Conservation (phyloP, 345 rosid species). For the Erysimum cheiranthoides region DNA sequence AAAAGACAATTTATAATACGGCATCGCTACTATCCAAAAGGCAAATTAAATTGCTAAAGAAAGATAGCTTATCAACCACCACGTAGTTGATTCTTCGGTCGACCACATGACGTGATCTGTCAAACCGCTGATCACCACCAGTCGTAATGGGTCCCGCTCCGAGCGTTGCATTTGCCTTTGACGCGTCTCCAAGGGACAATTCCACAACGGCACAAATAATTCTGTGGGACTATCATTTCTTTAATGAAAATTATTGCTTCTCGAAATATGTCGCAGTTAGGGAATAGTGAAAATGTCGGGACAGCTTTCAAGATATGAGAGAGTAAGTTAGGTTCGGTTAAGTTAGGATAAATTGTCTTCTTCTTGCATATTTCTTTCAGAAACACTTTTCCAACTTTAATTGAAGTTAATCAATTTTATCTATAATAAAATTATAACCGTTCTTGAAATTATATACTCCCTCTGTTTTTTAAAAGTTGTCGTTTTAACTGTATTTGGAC, state of each 20-base stretch:
- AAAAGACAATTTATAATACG: slow-evolving; percentile 28
- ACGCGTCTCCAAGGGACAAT: slow-evolving; percentile 39
- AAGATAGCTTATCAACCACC: slow-evolving; percentile 47
- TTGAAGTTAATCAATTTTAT: neutral
- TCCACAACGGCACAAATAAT: slow-evolving; percentile 26
- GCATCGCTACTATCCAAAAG: slow-evolving; percentile 36
- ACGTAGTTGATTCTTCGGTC: slow-evolving; percentile 41
- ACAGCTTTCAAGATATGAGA: slow-evolving; percentile 12
- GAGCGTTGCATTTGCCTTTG: slow-evolving; percentile 28
- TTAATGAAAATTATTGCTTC: neutral
- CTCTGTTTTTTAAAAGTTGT: too few relatives aligned
- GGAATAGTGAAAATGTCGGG: slow-evolving; percentile 18
- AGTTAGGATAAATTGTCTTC: neutral
- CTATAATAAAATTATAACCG: neutral
- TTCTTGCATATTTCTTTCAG: neutral
- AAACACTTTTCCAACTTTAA: neutral
- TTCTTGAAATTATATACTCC: too few relatives aligned
- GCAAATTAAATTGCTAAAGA: neutral
- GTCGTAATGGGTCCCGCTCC: slow-evolving; percentile 18
- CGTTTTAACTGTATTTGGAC: too few relatives aligned
- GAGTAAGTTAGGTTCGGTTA: slow-evolving; percentile 11
- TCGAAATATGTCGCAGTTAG: slow-evolving; percentile 27
- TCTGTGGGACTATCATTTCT: neutral
- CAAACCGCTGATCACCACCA: slow-evolving; percentile 44
- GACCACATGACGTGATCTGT: slow-evolving; percentile 48